Evolutionary conservation across 73 alveolate species (phyloP).

Genomic region (Paramecium biaurelia): DNA sequence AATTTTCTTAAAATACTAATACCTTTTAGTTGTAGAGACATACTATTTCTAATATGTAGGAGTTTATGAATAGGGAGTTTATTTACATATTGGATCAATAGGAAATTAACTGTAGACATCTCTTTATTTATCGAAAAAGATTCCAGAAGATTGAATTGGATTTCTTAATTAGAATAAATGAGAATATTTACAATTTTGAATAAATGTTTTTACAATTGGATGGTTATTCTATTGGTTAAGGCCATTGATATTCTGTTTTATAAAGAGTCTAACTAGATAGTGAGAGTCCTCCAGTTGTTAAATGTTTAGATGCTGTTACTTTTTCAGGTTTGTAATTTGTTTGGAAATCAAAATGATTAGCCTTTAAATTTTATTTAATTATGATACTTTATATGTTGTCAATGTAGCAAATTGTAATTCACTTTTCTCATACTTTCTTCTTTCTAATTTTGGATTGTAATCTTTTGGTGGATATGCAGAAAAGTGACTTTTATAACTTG

Average conservation of each 20-base stretch:
- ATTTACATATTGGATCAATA: not conserved
- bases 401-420: not conserved
- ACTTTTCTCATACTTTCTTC: not conserved
- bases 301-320: not conserved
- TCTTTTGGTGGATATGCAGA: not conserved
- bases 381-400: not conserved
- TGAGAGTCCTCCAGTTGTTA: not conserved
- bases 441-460: not conserved
- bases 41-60: conserved; percentile 25
- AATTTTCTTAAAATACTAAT: no score
- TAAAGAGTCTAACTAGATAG: not conserved
- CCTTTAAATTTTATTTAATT: not conserved
- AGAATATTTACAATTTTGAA: conserved; percentile 3
- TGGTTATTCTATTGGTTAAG: not conserved
- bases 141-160: conserved; percentile 23
- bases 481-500: not conserved
- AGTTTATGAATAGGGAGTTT: not conserved
- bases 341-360: not conserved
- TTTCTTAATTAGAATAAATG: not conserved
- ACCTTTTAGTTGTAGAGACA: not conserved
- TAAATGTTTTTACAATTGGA: not conserved
- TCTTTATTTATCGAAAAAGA: not conserved
- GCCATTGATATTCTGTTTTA: not conserved
- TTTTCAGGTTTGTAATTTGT: not conserved
- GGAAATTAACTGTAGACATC: not conserved